Conservation (phyloP, 768 basidiomycete species). For the Suillus fuscotomentosus region DNA sequence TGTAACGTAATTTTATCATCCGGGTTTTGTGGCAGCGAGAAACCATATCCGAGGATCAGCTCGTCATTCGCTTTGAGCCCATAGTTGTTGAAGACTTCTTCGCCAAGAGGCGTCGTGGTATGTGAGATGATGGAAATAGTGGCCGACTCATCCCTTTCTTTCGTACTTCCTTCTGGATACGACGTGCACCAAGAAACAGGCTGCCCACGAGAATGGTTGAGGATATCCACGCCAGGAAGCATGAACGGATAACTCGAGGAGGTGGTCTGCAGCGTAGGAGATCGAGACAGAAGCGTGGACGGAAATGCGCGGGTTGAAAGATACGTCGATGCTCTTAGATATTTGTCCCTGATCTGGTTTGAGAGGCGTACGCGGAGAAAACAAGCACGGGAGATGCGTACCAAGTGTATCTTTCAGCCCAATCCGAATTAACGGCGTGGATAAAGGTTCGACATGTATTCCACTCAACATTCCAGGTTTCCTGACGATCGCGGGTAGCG, state of each 20-base stretch:
- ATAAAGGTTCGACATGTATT: slow-evolving; percentile 46
- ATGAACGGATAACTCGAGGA: slow-evolving; percentile 69
- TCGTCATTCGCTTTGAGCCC: slow-evolving; percentile 90
- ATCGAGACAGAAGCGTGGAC: slow-evolving; percentile 67
- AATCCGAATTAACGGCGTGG: slow-evolving; percentile 31
- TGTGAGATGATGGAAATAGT: slow-evolving; percentile 66
- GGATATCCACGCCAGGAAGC: slow-evolving; percentile 81
- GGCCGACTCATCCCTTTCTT: slow-evolving; percentile 33
- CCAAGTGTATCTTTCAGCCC: slow-evolving; percentile 66
- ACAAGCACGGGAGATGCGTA: slow-evolving; percentile 30
- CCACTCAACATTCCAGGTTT: slow-evolving; percentile 67
- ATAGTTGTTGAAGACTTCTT: slow-evolving; percentile 88
- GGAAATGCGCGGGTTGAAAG: slow-evolving; percentile 90
- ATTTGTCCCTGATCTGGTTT: slow-evolving; percentile 55
- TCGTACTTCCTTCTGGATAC: slow-evolving; percentile 24
- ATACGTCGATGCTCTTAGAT: slow-evolving; percentile 71
- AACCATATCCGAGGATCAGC: slow-evolving; percentile 90
- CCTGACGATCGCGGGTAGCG: slow-evolving; percentile 66
- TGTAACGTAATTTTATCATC: slow-evolving; percentile 86
- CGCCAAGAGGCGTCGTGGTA: slow-evolving; percentile 33
- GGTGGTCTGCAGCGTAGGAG: slow-evolving; percentile 49
- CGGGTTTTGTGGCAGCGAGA: slow-evolving; percentile 73
- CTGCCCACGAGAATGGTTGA: slow-evolving; percentile 82
- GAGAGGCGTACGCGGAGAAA: slow-evolving; percentile 2
- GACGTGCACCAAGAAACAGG: slow-evolving; percentile 82